Base-by-base conservation (phyloP, 1,284 basidiomycete genomes). In the Leccinum pachyderme region DNA sequence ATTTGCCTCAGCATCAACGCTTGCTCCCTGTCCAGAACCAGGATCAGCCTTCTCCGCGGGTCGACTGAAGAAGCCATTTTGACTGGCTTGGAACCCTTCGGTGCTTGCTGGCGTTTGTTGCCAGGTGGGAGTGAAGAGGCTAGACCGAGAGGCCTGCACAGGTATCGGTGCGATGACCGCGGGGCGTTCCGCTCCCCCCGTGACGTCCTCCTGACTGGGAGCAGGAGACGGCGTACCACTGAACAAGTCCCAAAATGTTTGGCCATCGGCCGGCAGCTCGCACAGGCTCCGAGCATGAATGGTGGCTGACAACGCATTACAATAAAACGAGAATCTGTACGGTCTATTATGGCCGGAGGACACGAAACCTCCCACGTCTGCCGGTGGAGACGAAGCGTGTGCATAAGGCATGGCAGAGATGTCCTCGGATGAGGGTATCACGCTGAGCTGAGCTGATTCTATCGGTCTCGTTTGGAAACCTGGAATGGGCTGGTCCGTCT, bases 251-350 rank as follows among this genome's bases (percentile, higher is more conserved):
- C 94, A 90, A 65, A 98, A 99, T 0, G 86, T 83, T 73, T 99
- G 96, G 0, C 93, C 93, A 28, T 96, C 94, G 0, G 91, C 93
- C 0, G 97, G 96, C 4, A 99, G 81, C 72, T 99, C 97, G 54
- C 90, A 89, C 12, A 99, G 75, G 59, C 89, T 95, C 9, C 95
- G 82, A 0, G 97, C 93, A 73, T 99, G 97, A 49, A 99, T 98
- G 1, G 96, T 98, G 0, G 93, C 89, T 2, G 90, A 87, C 47
- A 98, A 78, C 1, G 91, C 82, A 67, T 98, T 99, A 15, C 94
- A 98, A 74, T 99, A 99, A 76, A 99, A 99, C 0, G 96, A 98
- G 76, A 99, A 99, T 32, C 97, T 84, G 69, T 98, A 99, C 7
- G 95, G 96, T 67, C 92, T 79, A 64, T 95, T 93, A 67, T 95